A percentile compares a stretch with the other conserved stretches of the same genome.
These are phyloP conservation scores for Paramecium biaurelia DNA, from an alignment of 73 alveolate genomes.

Conservation along the genomic window DNA sequence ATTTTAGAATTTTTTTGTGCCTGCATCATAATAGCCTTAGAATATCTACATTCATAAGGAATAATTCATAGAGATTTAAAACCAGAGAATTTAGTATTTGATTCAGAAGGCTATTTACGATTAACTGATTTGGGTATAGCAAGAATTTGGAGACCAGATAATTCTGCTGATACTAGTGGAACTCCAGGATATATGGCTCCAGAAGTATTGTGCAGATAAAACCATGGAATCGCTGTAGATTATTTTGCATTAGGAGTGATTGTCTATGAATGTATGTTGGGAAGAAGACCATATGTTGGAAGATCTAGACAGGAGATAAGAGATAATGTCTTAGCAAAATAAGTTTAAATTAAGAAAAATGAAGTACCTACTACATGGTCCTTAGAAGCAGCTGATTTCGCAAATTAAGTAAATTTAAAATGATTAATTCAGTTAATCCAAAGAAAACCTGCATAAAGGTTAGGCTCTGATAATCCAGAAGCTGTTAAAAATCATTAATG, in stretches of 20 bases:
- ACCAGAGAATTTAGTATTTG: slow-evolving; percentile 97
- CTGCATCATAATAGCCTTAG: slow-evolving; percentile 89
- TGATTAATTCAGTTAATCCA: slow-evolving; percentile 34
- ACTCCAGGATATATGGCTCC: slow-evolving; percentile 89
- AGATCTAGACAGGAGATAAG: slow-evolving; percentile 86
- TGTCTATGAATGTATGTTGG: slow-evolving; percentile 87
- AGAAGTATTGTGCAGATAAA: slow-evolving; percentile 81
- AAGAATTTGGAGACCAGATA: slow-evolving; percentile 81
- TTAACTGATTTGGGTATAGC: slow-evolving; percentile 98
- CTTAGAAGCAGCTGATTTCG: slow-evolving; percentile 86
- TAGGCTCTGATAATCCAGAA: slow-evolving; percentile 72
- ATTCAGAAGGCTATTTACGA: slow-evolving; percentile 84
- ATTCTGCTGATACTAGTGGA: slow-evolving; percentile 94
- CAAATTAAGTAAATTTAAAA: slow-evolving; percentile 71
- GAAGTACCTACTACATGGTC: slow-evolving; percentile 80
- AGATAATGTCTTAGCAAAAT: slow-evolving; percentile 80
- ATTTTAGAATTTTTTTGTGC: slow-evolving; percentile 84
- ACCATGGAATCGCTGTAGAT: slow-evolving; percentile 83
- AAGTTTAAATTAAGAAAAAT: slow-evolving; percentile 72
- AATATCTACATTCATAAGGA: slow-evolving; percentile 88
- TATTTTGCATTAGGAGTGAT: slow-evolving; percentile 84
- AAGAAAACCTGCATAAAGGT: slow-evolving; percentile 69
- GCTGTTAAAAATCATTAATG: slow-evolving; percentile 72
- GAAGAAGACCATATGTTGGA: slow-evolving; percentile 80
- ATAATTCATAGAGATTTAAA: slow-evolving; percentile 96